These are phyloP conservation scores for Conoideocrella luteorostrata DNA, from an alignment of 2,329 filamentous ascomycete species.

Conservation along the genomic window DNA sequence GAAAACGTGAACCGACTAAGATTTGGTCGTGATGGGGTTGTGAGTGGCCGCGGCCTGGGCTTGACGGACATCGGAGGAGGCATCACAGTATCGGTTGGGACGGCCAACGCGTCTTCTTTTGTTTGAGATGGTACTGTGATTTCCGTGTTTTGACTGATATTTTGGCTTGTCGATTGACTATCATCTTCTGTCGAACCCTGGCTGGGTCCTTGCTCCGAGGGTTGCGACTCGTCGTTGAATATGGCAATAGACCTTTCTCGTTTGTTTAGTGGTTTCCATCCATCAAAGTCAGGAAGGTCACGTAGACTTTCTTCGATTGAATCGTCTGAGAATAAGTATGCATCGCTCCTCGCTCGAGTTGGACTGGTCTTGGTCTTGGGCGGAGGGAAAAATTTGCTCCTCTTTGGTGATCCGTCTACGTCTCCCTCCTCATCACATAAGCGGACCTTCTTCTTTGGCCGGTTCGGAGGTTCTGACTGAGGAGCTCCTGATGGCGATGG, in stretches of 20 bases:
- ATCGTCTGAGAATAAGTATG: conserved; percentile 48
- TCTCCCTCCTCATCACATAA: conserved; percentile 39
- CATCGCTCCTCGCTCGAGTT: conserved; percentile 29
- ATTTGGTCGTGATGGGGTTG: conserved; percentile 24
- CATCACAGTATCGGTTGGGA: conserved; percentile 15
- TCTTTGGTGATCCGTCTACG: conserved; percentile 30
- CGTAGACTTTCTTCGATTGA: conserved; percentile 49
- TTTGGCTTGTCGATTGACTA: conserved; percentile 4
- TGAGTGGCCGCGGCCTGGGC: conserved; percentile 15
- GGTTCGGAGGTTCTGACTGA: conserved; percentile 17
- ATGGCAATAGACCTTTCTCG: conserved; percentile 33
- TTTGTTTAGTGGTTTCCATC: conserved; percentile 35
- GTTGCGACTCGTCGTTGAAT: conserved; percentile 36
- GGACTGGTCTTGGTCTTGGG: conserved; percentile 20
- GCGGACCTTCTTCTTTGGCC: conserved; percentile 52
- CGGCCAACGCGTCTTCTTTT: not conserved
- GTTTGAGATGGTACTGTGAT: not conserved
- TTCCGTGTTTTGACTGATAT: conserved; percentile 1
- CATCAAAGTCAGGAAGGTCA: conserved; percentile 45
- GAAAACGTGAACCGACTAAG: conserved; percentile 30
- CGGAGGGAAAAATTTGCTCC: conserved; percentile 49
- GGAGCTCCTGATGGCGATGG: conserved; percentile 8
- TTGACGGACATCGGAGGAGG: conserved; percentile 21
- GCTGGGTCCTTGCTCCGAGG: conserved; percentile 13
- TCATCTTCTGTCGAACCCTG: conserved; percentile 6